Evolutionary conservation across 2,329 filamentous ascomycete species (phyloP), one percentile per base, ranked within the genome.

Genomic region (Phialophora chinensis): DNA sequence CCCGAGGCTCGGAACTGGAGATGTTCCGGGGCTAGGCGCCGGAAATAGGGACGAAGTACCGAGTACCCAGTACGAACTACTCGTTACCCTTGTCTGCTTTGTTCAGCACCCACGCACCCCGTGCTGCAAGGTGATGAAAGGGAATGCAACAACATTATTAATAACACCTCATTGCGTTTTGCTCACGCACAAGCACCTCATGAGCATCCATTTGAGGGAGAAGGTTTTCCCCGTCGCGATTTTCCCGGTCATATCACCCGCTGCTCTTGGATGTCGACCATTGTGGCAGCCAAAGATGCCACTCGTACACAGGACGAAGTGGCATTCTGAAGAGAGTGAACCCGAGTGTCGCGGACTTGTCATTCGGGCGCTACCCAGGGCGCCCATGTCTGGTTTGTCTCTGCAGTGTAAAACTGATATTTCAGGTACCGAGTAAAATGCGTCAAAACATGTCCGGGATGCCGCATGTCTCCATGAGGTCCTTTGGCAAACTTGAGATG

Each of bases 141-240:
- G 20, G 25, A 60, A 50, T 60, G 58, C 58, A 52, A 60, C 58
- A 25, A 11, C 44, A 29, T 60, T 60, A 60, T 60, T 60, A 60
- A 60, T 60, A 35, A 29, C 29, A 10, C 29, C 29, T 35, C 8
- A 17, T 33, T 17, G 8, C 44, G 35, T 42, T 33, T 50, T 25
- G 42, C 38, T 38, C 42, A 4, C 31, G 17, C 6, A 31, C 11
- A 53, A 20, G 27, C 27, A 47, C 47, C 20, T 20, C 23, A 38
- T 29, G 27, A 52, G 59, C 57, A 29, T n/a, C 38, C 14, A 29
- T 20, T 20, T 20, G 6, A 23, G 38, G 31, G 5, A 11, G 38
- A 33, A 25, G 38, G 8, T 4, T 38, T 38, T 52, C n/a, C 14
- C 27, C 53, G 25, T 33, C 53, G 53, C 27, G 23, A 17, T 35